Base-by-base conservation (phyloP, 228 moss, liverwort and hornwort genomes). In the Sphagnum fallax region DNA sequence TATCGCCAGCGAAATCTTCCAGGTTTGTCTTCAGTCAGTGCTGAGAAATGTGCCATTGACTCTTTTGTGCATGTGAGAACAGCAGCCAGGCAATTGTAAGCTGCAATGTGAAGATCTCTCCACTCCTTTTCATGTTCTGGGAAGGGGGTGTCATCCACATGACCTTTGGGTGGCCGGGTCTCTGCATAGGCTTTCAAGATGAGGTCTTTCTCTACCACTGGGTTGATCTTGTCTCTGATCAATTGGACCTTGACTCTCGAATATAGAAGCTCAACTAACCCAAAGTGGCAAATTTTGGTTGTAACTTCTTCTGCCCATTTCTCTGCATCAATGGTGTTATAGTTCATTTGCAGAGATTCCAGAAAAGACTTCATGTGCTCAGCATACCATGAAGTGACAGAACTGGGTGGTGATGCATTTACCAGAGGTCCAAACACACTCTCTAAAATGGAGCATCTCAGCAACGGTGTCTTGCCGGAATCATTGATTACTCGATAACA, bases 71-170 rank as follows among this genome's bases (percentile, higher is more conserved):
- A 83, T 58, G 85, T 18, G 66, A 88, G 81, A 62, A 91, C 57
- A 65, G 92, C 89, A 51, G 84, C 86, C 65, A 92, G 71, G 79
- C 87, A 91, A 49, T 86, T 96, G 77, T 92, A 96, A 50, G 91
- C 91, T 72, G 89, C 78, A 67, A 83, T 57, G 73, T 89, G 95
- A 51, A 96, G 74, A 52, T 92, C 91, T 71, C 91, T 84, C 86
- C 84, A 84, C 50, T 83, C 47, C 48, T 71, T 48, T 52, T 70
- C 60, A 64, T 96, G 92, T 52, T 85, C 84, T 10, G 87, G 72
- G 62, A 73, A 80, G 4, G 72, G 59, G 48, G 70, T 72, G 55
- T 61, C 79, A 10, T 64, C 71, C 18, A 76, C 77, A 68, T 88
- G 90, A 52, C 69, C 75, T 62, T 88, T 88, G 7, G 84, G 86